These are phyloP conservation scores for Solioccasus polychromus DNA, from an alignment of 768 basidiomycete species.

Conservation along the genomic window DNA sequence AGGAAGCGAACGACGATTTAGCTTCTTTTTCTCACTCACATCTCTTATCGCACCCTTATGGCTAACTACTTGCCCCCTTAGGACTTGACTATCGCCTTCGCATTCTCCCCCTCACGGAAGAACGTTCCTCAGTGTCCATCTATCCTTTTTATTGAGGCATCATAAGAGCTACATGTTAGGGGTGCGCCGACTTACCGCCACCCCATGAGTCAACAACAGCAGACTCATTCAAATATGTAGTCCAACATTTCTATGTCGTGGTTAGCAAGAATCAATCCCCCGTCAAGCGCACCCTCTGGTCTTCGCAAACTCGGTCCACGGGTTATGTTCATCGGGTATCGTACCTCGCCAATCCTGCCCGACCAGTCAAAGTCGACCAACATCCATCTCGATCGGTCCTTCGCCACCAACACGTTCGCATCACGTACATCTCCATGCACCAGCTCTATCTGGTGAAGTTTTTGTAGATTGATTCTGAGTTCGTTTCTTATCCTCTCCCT, in stretches of 20 bases:
- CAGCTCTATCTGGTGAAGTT: conserved; percentile 13
- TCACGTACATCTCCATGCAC: conserved; percentile 26
- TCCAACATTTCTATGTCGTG: background rate
- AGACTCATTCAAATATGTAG: background rate
- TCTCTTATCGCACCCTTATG: too few species aligned
- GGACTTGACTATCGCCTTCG: too few species aligned
- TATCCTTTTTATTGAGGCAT: too few species aligned
- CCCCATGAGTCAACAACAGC: too few species aligned
- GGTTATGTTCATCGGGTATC: conserved; percentile 22
- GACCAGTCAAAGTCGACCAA: conserved; percentile 30
- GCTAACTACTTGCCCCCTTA: too few species aligned
- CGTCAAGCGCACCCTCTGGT: background rate
- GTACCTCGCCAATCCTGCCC: conserved; percentile 16
- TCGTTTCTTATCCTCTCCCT: background rate
- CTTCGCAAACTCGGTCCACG: background rate
- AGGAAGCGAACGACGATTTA: too few species aligned
- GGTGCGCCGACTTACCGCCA: too few species aligned
- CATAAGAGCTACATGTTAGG: too few species aligned
- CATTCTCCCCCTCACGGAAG: too few species aligned
- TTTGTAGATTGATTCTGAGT: background rate
- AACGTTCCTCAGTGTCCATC: too few species aligned
- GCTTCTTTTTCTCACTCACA: too few species aligned
- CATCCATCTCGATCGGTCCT: background rate
- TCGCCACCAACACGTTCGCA: conserved; percentile 17
- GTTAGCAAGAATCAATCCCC: background rate